Base-by-base conservation (phyloP, 345 rosid species). In the Melastoma malabathricum region DNA sequence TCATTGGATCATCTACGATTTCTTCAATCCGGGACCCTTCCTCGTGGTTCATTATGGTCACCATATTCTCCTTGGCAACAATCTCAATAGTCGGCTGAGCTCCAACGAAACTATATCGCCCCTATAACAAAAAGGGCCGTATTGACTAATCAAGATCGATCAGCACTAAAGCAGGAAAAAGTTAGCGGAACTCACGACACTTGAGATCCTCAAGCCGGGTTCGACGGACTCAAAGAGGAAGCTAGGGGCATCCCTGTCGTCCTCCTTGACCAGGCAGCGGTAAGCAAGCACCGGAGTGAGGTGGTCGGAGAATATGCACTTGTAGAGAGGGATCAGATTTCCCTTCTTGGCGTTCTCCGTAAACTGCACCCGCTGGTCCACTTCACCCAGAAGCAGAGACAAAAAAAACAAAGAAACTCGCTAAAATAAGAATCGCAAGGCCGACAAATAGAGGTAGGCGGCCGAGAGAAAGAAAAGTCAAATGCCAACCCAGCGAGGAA, bases 231-330 rank as follows among this genome's bases (percentile, higher is more conserved):
- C 98, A 4, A 80, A 84, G 68, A 90, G 63, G 73, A 90, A 90
- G 68, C 96, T 90, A 0, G 98, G 96, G 64, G 98, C 92, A 57
- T 90, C 96, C 61, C 95, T 72, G 43, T 90, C 98, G 50, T 90
- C 98, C 65, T 90, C 93, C 73, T 79, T 84, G 16, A 90, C 96
- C 64, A 86, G 69, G 64, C 96, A 90, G 29, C 98, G 70, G 58
- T 86, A 86, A 1, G 94, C 96, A 13, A 90, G 70, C 62, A 90
- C 85, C 0, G 95, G 98, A 55, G 96, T 90, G 20, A 90, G 67
- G 64, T 90, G 98, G 76, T 86, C 98, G 2, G 93, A 80, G 76
- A 90, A 80, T 48, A 90, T 78, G 64, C 82, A 75, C 46, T 65
- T 66, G 69, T 72, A 73, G 25, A 86, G 61, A 50, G 98, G 96